Base-by-base conservation (phyloP, 495 filamentous ascomycete species). In the Cercophora samala region DNA sequence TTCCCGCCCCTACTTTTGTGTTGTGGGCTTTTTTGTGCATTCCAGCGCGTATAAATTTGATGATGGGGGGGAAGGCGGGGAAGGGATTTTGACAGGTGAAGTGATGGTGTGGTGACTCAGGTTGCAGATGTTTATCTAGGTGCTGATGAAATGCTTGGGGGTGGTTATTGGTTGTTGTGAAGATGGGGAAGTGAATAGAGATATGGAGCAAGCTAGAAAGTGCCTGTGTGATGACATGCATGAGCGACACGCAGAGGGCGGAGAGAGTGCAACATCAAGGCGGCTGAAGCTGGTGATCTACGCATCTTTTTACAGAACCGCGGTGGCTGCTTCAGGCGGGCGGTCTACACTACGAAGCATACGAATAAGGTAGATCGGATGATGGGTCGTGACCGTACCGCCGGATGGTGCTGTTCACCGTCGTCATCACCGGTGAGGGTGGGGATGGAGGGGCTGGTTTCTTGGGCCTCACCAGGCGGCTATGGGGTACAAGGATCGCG, bases 141-240 rank as follows among this genome's bases (percentile, higher is more conserved):
- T n/a, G n/a, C n/a, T 46, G 13, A 46, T 32, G 29, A 46, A 17
- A 46, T 9, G 53, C 22, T 56, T 19, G 53, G 53, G 15, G n/a
- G n/a, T 56, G n/a, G 6, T 56, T 2, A 56, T 56, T 56, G 22
- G n/a, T 21, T 56, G n/a, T 56, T 21, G 15, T 19, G 22, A 56
- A 4, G 18, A 2, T 56, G 6, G 4, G 5, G 53, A 56, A 5
- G 26, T 8, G 3, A 29, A 29, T 29, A 8, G 26, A 29, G 26
- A 29, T 29, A 8, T 29, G 8, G 52, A 54, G 52, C n/a, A n/a
- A n/a, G n/a, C n/a, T n/a, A 21, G 22, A 21, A 19, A 22, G n/a
- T 56, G 22, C 22, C n/a, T 56, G 53, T 56, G 53, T 56, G 53
- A 56, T 56, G 53, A 56, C 53, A 19, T 56, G 53, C 19, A 56